Evolutionary conservation across 23 red algal genomes (phyloP), one percentile per base, ranked within the genome.

Genomic region (Pyropia yezoensis): DNA sequence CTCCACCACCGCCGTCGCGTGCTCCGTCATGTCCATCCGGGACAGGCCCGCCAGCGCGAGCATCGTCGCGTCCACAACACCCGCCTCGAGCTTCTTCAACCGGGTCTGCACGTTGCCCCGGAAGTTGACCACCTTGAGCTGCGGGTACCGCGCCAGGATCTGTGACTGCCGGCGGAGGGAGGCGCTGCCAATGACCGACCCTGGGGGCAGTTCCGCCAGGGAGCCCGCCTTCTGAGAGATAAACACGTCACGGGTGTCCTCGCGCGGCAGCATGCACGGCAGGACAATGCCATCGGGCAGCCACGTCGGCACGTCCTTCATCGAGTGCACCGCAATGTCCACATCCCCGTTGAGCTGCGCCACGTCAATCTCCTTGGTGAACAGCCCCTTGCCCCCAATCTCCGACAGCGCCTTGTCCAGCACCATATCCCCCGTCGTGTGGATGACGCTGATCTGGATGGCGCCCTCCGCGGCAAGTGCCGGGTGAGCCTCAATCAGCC

Each of bases 301-400:
- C 79, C 85, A 98, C 34, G 94, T 98, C 9, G 94, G 94, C 21
- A 98, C 94, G 63, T 98, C 94, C 83, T 98, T 98, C 85, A 98
- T 88, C 19, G 94, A 98, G 53, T 98, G 94, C 61, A 98, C 94
- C 6, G 94, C 94, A 51, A 98, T 98, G 82, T 98, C 94, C 32
- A 98, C 76, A 28, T 98, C 85, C 34, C 86, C 82, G n/a, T 77
- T 64, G 20, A 90, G 80, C 65, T 98, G 94, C 14, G 94, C 94
- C 59, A 77, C 57, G 69, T 98, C 94, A 65, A 98, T 98, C 66
- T 98, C 94, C 39, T 89, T 89, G 23, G 94, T 98, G 49, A 98
- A 98, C 47, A 98, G 69, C 2, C 94, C 94, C 62, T 98, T 98
- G 27, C 94, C 94, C 25, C 94, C 94, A 61, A 98, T 85, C 26